Evolutionary conservation across 2,329 filamentous ascomycete species (phyloP).

Genomic region (Grosmannia serpens): DNA sequence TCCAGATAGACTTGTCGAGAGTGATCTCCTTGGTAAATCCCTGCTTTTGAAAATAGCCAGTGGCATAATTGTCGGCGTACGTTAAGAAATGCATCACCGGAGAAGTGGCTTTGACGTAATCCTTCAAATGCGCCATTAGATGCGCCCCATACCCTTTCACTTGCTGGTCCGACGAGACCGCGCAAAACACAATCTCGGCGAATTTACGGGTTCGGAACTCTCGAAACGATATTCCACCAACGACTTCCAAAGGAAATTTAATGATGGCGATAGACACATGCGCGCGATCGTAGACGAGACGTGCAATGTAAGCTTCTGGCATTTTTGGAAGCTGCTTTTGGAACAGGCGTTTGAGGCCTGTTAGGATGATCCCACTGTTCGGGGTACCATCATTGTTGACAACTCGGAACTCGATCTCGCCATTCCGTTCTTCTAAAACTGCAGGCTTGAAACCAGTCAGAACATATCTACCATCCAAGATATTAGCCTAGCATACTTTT

Average conservation of each 20-base stretch:
- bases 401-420: constrained; percentile 92
- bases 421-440: constrained; percentile 84
- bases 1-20: constrained; percentile 80
- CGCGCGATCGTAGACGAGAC: constrained; percentile 91
- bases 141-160: constrained; percentile 98
- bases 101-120: constrained; percentile 95
- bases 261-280: constrained; percentile 95
- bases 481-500: constrained; percentile 44
- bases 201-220: constrained; percentile 88
- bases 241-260: constrained; percentile 91
- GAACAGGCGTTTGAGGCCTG: constrained; percentile 93
- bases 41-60: constrained; percentile 98
- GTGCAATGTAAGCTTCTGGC: constrained; percentile 98
- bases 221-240: constrained; percentile 91
- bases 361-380: constrained; percentile 87
- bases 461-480: too few species aligned
- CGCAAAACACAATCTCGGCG: constrained; percentile 97
- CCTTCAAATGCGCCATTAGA: constrained; percentile 94
- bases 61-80: constrained; percentile 97
- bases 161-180: constrained; percentile 94
- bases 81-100: constrained; percentile 98
- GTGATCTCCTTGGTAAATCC: constrained; percentile 98
- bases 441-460: constrained; percentile 43
- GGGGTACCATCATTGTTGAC: constrained; percentile 90
- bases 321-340: constrained; percentile 98